Evolutionary conservation across 2,329 filamentous ascomycete species (phyloP).

Genomic region (Claviceps arundinis): DNA sequence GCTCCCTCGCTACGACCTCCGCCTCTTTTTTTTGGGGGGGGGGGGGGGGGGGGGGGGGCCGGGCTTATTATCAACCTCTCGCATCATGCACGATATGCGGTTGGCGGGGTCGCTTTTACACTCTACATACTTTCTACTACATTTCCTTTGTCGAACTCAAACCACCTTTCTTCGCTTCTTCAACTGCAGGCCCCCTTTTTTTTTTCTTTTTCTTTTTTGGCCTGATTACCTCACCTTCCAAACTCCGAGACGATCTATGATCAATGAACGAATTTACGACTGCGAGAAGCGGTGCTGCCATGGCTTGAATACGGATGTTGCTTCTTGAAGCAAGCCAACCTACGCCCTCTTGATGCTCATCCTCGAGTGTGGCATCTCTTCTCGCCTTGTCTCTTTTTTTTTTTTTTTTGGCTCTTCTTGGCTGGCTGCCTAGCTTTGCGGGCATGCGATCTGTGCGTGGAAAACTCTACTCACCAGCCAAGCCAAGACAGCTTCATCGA

Average conservation of each 20-base stretch:
- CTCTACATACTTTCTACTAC: no score
- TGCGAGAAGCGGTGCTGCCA: background rate
- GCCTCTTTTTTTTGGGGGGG: no score
- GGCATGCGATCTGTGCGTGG: slow-evolving; percentile 1
- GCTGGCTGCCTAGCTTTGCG: background rate
- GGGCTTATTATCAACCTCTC: no score
- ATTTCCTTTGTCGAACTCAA: slow-evolving; percentile 1
- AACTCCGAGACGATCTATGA: slow-evolving; percentile 9
- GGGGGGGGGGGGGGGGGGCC: no score
- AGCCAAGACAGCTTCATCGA: slow-evolving; percentile 6
- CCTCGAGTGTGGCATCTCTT: background rate
- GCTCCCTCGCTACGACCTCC: no score
- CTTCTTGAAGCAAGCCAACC: no score
- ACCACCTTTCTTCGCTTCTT: background rate
- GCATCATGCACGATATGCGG: no score
- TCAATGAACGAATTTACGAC: slow-evolving; percentile 9
- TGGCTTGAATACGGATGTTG: background rate
- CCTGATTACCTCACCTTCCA: background rate
- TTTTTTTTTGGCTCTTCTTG: background rate
- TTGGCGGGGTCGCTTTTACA: no score
- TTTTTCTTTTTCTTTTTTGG: no score
- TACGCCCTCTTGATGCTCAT: background rate
- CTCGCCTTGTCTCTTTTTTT: background rate
- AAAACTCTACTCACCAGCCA: slow-evolving; percentile 1
- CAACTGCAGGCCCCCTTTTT: background rate